Percentiles rank a stretch among this genome's conserved stretches.
Evolutionary conservation across 2,329 filamentous ascomycete species (phyloP).

Genomic region (Metarhizium rileyi): DNA sequence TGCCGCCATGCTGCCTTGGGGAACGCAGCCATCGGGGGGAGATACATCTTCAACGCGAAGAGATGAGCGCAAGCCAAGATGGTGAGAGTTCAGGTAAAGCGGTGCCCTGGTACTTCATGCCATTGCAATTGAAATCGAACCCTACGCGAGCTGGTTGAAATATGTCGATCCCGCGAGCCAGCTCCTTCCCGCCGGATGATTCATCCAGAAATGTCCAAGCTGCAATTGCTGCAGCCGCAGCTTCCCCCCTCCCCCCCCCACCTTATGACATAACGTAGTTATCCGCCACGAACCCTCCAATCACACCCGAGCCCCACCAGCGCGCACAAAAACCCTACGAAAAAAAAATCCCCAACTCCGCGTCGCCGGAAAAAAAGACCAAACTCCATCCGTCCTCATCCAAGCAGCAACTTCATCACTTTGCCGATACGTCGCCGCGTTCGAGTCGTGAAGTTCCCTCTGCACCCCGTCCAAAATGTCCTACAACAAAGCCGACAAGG

Average conservation of each 20-base stretch:
- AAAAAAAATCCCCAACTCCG: slow-evolving; percentile 1
- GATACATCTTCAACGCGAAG: neutral
- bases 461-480: slow-evolving; percentile 56
- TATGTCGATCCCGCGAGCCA: neutral
- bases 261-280: neutral
- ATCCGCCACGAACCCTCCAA: neutral
- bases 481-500: slow-evolving; percentile 93
- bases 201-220: neutral
- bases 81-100: neutral
- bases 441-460: slow-evolving; percentile 67
- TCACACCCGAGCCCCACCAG: too few relatives aligned
- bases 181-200: neutral
- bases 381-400: slow-evolving; percentile 8
- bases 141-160: too few relatives aligned
- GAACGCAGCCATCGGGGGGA: slow-evolving; percentile 66
- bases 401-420: slow-evolving; percentile 54
- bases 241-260: neutral
- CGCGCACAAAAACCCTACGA: slow-evolving; percentile 12
- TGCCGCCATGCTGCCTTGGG: slow-evolving; percentile 59
- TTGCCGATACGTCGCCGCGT: slow-evolving; percentile 60
- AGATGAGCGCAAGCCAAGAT: too few relatives aligned
- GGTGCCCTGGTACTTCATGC: neutral
- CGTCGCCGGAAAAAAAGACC: neutral
- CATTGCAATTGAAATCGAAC: neutral
- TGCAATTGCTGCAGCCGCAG: neutral